Conservation (phyloP, 257 asterid species). For the Solanum etuberosum region DNA sequence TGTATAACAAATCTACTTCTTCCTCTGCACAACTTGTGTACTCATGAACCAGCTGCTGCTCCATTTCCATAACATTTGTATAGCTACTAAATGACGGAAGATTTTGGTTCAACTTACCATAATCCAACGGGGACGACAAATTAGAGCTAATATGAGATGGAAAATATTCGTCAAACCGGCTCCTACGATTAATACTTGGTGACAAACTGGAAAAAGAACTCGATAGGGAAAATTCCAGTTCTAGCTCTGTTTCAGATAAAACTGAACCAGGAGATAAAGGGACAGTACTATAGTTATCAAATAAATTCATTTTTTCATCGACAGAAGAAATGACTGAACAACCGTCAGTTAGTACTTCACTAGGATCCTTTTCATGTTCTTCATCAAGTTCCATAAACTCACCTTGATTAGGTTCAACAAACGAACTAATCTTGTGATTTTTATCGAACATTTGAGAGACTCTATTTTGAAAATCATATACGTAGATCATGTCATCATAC, state of each 20-base stretch:
- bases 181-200: neutral
- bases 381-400: neutral
- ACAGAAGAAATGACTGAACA: neutral
- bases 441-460: neutral
- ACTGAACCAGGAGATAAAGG: neutral
- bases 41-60: neutral
- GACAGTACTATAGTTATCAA: neutral
- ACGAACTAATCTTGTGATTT: neutral
- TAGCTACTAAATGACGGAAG: neutral
- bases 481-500: neutral
- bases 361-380: neutral
- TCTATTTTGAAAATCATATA: neutral
- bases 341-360: neutral
- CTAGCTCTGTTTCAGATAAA: neutral
- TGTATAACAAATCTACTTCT: slow-evolving; percentile 22
- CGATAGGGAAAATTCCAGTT: neutral
- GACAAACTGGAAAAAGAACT: neutral
- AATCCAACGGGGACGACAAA: neutral
- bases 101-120: neutral
- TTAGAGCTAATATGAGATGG: neutral
- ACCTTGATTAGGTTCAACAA: neutral
- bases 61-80: neutral
- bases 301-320: neutral
- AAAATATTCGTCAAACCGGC: neutral
- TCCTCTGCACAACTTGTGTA: neutral